phyloP scores from a whole-genome alignment of 2,329 filamentous ascomycete species.

The Colletotrichum sublineola region DNA sequence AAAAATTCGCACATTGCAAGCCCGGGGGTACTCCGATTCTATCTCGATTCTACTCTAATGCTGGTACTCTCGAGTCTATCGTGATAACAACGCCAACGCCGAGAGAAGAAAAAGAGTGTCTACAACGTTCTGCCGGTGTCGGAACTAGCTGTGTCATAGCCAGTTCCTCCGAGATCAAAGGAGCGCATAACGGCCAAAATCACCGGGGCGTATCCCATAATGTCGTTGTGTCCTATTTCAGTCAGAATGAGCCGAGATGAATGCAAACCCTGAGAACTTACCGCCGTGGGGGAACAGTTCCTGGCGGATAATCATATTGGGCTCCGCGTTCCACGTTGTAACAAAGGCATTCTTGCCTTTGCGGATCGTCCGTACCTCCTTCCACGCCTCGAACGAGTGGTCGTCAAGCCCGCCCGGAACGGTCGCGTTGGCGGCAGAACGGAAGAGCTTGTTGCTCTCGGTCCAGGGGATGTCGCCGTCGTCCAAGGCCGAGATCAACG shows the following conservation, averaged over 20 bases:
- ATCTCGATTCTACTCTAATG: conserved; percentile 2
- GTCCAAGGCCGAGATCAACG: conserved; percentile 83
- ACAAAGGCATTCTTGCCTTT: conserved; percentile 64
- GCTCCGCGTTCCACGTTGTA: conserved; percentile 58
- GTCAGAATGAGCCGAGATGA: conserved; percentile 34
- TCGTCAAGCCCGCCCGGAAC: conserved; percentile 53
- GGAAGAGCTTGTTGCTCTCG: conserved; percentile 75
- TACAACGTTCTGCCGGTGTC: conserved; percentile 22
- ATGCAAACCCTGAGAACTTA: conserved; percentile 50
- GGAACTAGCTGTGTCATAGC: conserved; percentile 34
- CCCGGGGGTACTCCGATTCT: neutral
- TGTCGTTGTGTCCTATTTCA: conserved; percentile 74
- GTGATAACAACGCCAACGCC: neutral
- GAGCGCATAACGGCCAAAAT: conserved; percentile 74
- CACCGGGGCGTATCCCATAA: conserved; percentile 76
- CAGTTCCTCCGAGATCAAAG: conserved; percentile 62
- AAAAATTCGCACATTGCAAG: neutral
- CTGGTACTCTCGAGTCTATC: conserved; percentile 4
- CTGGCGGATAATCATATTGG: conserved; percentile 64
- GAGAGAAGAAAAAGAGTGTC: neutral
- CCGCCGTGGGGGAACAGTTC: conserved; percentile 69
- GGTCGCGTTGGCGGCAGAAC: conserved; percentile 67
- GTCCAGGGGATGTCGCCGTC: conserved; percentile 86
- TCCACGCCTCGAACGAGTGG: conserved; percentile 57
- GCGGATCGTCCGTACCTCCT: conserved; percentile 59